A percentile compares a stretch with the other conserved stretches of the same genome.
Evolutionary conservation across 164 flowering plant genomes (phyloP).

Genomic region (Santalum album): DNA sequence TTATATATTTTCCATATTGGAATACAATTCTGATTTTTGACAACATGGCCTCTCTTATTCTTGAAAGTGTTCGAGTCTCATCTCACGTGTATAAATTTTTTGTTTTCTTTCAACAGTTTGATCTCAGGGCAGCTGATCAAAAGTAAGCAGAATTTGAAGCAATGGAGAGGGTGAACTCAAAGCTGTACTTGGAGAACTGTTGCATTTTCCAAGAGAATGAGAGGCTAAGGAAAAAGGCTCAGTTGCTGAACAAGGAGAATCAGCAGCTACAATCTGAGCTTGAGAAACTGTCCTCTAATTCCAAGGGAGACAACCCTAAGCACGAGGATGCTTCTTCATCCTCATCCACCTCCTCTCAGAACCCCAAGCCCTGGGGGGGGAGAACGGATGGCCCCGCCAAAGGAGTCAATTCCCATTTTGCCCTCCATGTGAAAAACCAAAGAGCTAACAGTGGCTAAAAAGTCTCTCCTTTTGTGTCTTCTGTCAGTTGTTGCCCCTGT

Average conservation of each 20-base stretch:
- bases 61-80: too few relatives aligned
- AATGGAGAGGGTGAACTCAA: slow-evolving; percentile 80
- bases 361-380: too few relatives aligned
- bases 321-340: slow-evolving; percentile 12
- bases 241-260: slow-evolving; percentile 73
- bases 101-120: too few relatives aligned
- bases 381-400: too few relatives aligned
- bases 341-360: slow-evolving; percentile 23
- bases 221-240: slow-evolving; percentile 81
- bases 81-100: too few relatives aligned
- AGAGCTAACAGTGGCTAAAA: not conserved
- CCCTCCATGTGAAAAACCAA: slow-evolving; percentile 1
- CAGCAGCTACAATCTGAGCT: slow-evolving; percentile 66
- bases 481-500: not conserved
- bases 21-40: too few relatives aligned
- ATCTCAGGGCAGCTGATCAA: slow-evolving; percentile 7
- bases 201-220: slow-evolving; percentile 83
- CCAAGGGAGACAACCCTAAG: slow-evolving; percentile 26
- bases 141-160: slow-evolving; percentile 7
- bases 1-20: too few relatives aligned
- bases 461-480: too few relatives aligned
- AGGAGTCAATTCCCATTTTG: not conserved
- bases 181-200: slow-evolving; percentile 74
- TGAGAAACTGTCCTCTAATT: slow-evolving; percentile 39
- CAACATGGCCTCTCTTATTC: too few relatives aligned